Evolutionary conservation across 441 rosid species (phyloP), one percentile per base, ranked within the genome.

Genomic region (Kokia cookei): DNA sequence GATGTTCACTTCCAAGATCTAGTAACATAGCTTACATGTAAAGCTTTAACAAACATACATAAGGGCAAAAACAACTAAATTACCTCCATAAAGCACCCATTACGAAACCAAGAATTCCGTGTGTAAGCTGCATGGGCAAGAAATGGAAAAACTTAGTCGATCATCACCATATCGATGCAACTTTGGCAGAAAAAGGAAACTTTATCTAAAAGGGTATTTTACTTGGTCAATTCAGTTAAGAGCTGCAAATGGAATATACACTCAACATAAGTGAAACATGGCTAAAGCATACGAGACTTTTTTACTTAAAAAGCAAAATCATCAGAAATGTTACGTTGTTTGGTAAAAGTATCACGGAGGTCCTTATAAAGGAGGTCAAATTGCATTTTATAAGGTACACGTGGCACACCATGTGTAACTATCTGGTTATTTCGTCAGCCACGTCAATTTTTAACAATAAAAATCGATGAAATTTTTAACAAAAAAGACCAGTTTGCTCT

Each of bases 31-130:
- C 11, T 7, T 17, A 54, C 2, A 42, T 42, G 69, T 43, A 65
- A 45, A 65, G 54, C 11, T 24, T 5, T 22, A 65, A 43, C 17
- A 12, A 65, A 43, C 35, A 65, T 65, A 43, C 24, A 12, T 45
- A 65, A 17, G n/a, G 71, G 55, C 37, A 24, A 22, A 27, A 48
- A 45, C 5, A 1, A 3, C 12, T 15, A 48, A 32, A 4, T 48
- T 83, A 95, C 99, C 96, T 93, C 99, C 98, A 93, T 71, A 93
- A 69, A 57, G 92, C 83, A 69, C 98, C 99, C 83, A 95, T 87
- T 4, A 92, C 79, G 62, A 91, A 89, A 69, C 99, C 99, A 73
- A 90, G 85, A 66, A 90, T 61, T 29, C 99, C 99, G 84, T 90
- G 94, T 11, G 85, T 89, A 79, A 95, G 88, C 99, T 95, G 91